Percentiles rank a stretch among this genome's conserved stretches.
Evolutionary conservation across 2,329 filamentous ascomycete species (phyloP).

Genomic region (Fusarium cicatricum): DNA sequence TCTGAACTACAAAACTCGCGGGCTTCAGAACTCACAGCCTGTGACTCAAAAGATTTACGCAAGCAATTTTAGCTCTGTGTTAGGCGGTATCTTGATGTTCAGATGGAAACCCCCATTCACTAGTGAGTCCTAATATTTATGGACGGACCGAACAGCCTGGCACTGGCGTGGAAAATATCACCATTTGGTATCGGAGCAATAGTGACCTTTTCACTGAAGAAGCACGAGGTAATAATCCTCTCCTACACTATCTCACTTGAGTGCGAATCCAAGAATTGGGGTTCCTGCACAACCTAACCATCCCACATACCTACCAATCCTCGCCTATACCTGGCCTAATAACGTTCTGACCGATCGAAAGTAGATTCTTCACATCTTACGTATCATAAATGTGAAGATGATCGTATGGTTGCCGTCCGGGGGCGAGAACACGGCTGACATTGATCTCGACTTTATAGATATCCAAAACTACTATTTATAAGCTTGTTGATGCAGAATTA

Average conservation of each 20-base stretch:
- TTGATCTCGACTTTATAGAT: slow-evolving; percentile 59
- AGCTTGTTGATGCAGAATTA: slow-evolving; percentile 47
- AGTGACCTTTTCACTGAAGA: slow-evolving; percentile 40
- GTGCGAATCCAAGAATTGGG: too few species aligned
- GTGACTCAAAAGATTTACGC: background rate
- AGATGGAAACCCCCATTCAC: slow-evolving; percentile 25
- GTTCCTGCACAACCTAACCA: slow-evolving; percentile 45
- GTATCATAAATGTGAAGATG: slow-evolving; percentile 61
- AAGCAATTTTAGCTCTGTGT: slow-evolving; percentile 29
- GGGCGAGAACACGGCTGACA: slow-evolving; percentile 55
- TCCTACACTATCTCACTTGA: slow-evolving; percentile 48
- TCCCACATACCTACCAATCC: slow-evolving; percentile 58
- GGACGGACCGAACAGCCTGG: background rate
- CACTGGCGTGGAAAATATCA: background rate
- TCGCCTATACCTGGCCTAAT: slow-evolving; percentile 55
- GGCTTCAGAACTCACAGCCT: slow-evolving; percentile 16
- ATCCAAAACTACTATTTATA: slow-evolving; percentile 58
- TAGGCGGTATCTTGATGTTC: slow-evolving; percentile 31
- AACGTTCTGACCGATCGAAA: slow-evolving; percentile 49
- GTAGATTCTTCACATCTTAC: slow-evolving; percentile 56
- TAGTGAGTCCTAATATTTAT: background rate
- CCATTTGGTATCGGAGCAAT: slow-evolving; percentile 49
- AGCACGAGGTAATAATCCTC: too few species aligned
- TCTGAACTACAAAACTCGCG: slow-evolving; percentile 9
- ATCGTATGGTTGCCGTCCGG: slow-evolving; percentile 62